A percentile compares a stretch with the other conserved stretches of the same genome.
These are phyloP conservation scores for Thielaviopsis musarum DNA, from an alignment of 2,329 filamentous ascomycete genomes.

Conservation along the genomic window DNA sequence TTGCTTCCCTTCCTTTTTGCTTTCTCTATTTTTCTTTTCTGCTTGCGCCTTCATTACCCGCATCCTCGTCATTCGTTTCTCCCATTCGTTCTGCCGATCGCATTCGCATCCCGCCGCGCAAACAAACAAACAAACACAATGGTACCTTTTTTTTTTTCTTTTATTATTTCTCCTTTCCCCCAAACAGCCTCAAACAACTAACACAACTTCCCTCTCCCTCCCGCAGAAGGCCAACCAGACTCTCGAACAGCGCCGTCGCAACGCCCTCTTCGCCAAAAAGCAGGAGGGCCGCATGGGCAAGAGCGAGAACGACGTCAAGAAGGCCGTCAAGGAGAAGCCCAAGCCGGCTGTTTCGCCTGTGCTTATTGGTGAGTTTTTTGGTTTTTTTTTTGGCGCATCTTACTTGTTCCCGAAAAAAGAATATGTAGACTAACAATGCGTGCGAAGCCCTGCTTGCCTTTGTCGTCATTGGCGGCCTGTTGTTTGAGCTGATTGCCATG, in stretches of 20 bases:
- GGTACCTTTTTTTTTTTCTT: constrained; percentile 9
- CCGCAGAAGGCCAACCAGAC: constrained; percentile 37
- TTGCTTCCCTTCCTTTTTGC: no score
- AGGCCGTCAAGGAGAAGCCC: constrained; percentile 34
- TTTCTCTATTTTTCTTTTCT: no score
- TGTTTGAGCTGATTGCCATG: constrained; percentile 37
- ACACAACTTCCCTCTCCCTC: neutral
- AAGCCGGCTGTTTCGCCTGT: constrained; percentile 49
- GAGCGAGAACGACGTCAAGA: constrained; percentile 46
- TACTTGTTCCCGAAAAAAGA: no score
- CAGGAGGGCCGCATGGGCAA: constrained; percentile 63
- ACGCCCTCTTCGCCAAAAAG: constrained; percentile 59
- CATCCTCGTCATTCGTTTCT: no score
- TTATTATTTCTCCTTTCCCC: no score
- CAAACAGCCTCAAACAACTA: neutral
- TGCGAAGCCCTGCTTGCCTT: constrained; percentile 37
- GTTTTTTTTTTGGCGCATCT: no score
- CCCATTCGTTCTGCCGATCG: no score
- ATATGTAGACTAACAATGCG: no score
- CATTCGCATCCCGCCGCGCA: no score
- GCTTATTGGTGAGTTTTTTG: constrained; percentile 39
- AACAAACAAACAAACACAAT: constrained; percentile 11
- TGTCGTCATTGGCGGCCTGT: constrained; percentile 41
- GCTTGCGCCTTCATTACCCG: no score
- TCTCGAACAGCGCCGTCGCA: constrained; percentile 64